These are phyloP conservation scores for Pseudogymnoascus sp. DNA, from an alignment of 2,329 filamentous ascomycete genomes.

Conservation along the genomic window DNA sequence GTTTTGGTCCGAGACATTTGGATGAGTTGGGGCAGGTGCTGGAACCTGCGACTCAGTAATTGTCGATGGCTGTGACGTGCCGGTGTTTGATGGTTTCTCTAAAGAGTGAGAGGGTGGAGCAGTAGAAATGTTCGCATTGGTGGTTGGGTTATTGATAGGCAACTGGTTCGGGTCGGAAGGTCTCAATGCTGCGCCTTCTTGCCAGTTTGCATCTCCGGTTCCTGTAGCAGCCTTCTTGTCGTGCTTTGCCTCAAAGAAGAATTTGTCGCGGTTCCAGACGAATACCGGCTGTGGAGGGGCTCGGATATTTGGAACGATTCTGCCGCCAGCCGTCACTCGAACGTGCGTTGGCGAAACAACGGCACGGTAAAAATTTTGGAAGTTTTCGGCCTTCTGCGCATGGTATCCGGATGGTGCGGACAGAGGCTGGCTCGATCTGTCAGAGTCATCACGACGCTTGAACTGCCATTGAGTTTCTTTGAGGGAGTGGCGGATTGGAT, in stretches of 20 bases:
- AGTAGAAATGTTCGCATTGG: conserved; percentile 4
- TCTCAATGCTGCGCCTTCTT: neutral
- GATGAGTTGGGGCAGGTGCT: neutral
- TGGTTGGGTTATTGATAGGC: conserved; percentile 2
- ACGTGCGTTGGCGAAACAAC: conserved; percentile 60
- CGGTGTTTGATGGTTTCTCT: neutral
- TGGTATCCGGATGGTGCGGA: conserved; percentile 43
- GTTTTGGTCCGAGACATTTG: neutral
- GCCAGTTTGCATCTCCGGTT: neutral
- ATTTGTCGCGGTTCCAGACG: conserved; percentile 23
- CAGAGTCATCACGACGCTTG: conserved; percentile 23
- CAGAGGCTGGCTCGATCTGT: conserved; percentile 36
- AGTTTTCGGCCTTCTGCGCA: conserved; percentile 55
- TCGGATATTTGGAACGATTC: conserved; percentile 57
- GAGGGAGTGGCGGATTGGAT: neutral
- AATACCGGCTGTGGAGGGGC: conserved; percentile 23
- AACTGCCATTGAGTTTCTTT: conserved; percentile 21
- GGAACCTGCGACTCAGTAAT: neutral
- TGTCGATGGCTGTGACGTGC: neutral
- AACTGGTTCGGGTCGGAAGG: neutral
- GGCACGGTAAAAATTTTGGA: conserved; percentile 58
- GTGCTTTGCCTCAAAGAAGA: conserved; percentile 17
- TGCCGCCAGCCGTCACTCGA: conserved; percentile 57
- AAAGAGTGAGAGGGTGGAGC: neutral
- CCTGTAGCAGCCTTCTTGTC: neutral